Percentiles rank a stretch among this genome's conserved stretches.
Conservation (phyloP, 2,329 filamentous ascomycete species). For the Fusarium beomiforme region DNA sequence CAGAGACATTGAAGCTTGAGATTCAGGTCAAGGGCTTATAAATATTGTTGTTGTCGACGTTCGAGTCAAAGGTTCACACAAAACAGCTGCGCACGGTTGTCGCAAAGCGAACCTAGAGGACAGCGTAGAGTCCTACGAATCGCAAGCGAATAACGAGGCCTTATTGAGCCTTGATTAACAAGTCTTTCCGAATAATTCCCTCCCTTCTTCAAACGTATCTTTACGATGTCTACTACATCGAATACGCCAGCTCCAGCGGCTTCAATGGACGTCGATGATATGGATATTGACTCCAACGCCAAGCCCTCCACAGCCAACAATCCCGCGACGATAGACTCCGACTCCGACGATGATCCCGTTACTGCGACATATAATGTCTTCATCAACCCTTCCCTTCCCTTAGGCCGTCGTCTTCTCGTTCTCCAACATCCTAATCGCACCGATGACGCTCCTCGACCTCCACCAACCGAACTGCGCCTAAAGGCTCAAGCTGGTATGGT, state of each 20-base stretch:
- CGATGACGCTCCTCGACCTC: slow-evolving; percentile 59
- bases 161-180: background rate
- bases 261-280: slow-evolving; percentile 37
- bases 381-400: slow-evolving; percentile 77
- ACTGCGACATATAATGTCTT: slow-evolving; percentile 84
- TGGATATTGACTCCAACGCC: slow-evolving; percentile 33
- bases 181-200: no score
- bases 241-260: slow-evolving; percentile 19
- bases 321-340: slow-evolving; percentile 20
- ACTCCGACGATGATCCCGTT: slow-evolving; percentile 71
- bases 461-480: slow-evolving; percentile 79
- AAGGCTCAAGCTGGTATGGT: slow-evolving; percentile 86
- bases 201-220: no score
- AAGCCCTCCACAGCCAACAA: slow-evolving; percentile 11
- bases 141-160: background rate
- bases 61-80: background rate
- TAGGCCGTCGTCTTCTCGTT: slow-evolving; percentile 75
- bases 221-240: slow-evolving; percentile 22
- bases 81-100: slow-evolving; percentile 1
- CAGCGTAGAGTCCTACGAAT: slow-evolving; percentile 3
- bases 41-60: no score
- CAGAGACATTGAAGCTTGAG: background rate
- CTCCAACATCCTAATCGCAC: slow-evolving; percentile 89
- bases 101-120: slow-evolving; percentile 17
- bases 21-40: background rate